Evolutionary conservation across 441 rosid genomes (phyloP).

Genomic region (Pelargonium citronellum): DNA sequence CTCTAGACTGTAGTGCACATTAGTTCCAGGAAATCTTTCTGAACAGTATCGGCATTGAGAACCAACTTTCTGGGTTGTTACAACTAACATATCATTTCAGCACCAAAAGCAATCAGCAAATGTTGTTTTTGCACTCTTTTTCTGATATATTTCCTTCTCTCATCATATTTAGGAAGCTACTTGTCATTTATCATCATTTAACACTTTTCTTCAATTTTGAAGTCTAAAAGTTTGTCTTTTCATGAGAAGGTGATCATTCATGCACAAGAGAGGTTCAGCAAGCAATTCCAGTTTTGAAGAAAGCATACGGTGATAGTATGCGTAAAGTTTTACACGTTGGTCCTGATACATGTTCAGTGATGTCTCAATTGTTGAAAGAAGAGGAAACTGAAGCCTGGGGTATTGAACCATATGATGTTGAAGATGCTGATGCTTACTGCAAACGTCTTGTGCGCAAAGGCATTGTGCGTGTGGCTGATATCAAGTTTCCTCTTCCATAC

Average conservation of each 20-base stretch:
- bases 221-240: not conserved
- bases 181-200: not conserved
- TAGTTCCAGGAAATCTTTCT: no score
- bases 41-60: no score
- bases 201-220: not conserved
- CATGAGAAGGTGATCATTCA: conserved; percentile 28
- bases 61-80: no score
- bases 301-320: conserved; percentile 38
- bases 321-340: conserved; percentile 38
- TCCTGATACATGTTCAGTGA: conserved; percentile 41
- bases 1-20: no score
- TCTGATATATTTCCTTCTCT: not conserved
- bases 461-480: conserved; percentile 35
- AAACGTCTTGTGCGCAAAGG: conserved; percentile 37
- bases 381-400: conserved; percentile 47
- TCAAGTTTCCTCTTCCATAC: conserved; percentile 45
- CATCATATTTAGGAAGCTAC: not conserved
- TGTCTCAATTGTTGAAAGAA: conserved; percentile 31
- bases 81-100: not conserved
- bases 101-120: not conserved
- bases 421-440: conserved; percentile 37
- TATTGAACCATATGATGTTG: conserved; percentile 38
- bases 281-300: conserved; percentile 35
- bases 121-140: not conserved
- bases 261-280: conserved; percentile 31